These are phyloP conservation scores for Candida endomychidarum DNA, from an alignment of 805 yeast genomes.

Conservation along the genomic window DNA sequence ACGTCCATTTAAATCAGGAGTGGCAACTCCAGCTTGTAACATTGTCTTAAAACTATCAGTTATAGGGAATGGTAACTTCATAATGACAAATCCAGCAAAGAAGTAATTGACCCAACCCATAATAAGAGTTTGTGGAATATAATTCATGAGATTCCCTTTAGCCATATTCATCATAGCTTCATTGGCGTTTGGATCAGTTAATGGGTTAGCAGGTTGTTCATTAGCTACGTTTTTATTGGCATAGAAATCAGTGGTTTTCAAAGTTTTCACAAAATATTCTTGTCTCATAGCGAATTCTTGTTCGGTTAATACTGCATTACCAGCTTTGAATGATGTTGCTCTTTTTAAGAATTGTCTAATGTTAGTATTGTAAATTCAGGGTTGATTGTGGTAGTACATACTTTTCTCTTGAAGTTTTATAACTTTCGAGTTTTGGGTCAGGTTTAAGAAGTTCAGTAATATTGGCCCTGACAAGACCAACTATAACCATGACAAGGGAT, in stretches of 20 bases:
- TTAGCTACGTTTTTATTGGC: conserved; percentile 46
- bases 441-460: conserved; percentile 62
- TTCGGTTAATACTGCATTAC: conserved; percentile 50
- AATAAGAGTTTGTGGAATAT: conserved; percentile 86
- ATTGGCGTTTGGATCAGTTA: conserved; percentile 66
- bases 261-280: conserved; percentile 43
- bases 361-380: conserved; percentile 14
- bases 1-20: conserved; percentile 81
- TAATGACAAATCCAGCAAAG: conserved; percentile 86
- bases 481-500: conserved; percentile 82
- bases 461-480: conserved; percentile 75
- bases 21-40: conserved; percentile 84
- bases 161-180: conserved; percentile 77
- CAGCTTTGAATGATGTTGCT: conserved; percentile 56
- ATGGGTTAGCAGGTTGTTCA: conserved; percentile 53
- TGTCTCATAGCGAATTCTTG: conserved; percentile 56
- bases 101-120: conserved; percentile 97
- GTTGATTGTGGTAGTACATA: conserved; percentile 22
- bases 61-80: conserved; percentile 82
- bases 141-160: conserved; percentile 78
- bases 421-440: conserved; percentile 52
- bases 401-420: conserved; percentile 43
- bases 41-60: conserved; percentile 87
- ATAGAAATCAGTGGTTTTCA: conserved; percentile 54
- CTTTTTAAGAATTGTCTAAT: conserved; percentile 54